These are phyloP conservation scores for Phaffia rhodozyma DNA, from an alignment of 1,284 basidiomycete species.

Conservation along the genomic window DNA sequence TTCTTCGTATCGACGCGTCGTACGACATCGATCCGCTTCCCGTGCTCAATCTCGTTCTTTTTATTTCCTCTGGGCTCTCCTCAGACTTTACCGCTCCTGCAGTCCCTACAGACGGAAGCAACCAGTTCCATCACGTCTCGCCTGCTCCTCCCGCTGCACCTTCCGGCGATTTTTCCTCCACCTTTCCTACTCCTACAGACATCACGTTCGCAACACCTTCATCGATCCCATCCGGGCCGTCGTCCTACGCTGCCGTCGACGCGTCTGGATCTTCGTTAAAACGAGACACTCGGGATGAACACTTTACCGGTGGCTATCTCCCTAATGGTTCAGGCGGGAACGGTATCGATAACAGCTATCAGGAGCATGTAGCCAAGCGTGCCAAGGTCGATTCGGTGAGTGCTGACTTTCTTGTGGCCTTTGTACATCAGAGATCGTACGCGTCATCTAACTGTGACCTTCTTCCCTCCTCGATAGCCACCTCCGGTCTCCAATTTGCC, in stretches of 20 bases:
- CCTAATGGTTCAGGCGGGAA: conserved; percentile 1
- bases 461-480: background rate
- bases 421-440: background rate
- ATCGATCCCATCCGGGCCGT: background rate
- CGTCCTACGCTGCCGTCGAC: background rate
- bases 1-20: no score
- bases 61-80: no score
- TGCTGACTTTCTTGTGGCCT: background rate
- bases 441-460: background rate
- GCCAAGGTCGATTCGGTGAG: conserved; percentile 12
- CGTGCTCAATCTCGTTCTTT: no score
- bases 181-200: conserved; percentile 4
- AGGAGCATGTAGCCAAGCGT: conserved; percentile 10
- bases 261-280: background rate
- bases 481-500: background rate
- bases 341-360: conserved; percentile 16
- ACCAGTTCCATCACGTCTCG: no score
- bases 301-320: conserved; percentile 22
- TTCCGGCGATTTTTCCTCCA: background rate
- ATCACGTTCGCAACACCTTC: conserved; percentile 18
- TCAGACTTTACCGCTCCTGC: no score
- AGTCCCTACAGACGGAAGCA: no score
- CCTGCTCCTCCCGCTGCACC: conserved; percentile 12
- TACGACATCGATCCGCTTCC: no score
- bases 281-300: conserved; percentile 6